Conservation (phyloP, 768 basidiomycete genomes). For the Russula sp. region DNA sequence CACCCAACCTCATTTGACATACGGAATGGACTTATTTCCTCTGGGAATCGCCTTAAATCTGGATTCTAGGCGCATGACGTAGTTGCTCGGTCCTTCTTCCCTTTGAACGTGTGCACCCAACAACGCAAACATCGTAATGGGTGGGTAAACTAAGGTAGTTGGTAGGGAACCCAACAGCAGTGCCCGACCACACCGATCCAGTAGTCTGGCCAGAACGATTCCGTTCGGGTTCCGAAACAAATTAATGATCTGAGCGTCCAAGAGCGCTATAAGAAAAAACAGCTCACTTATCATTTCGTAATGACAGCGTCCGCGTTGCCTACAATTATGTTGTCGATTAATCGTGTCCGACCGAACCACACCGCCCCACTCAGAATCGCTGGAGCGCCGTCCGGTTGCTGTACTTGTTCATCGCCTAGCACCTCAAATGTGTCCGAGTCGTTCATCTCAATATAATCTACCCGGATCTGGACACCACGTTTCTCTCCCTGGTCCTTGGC, state of each 20-base stretch:
- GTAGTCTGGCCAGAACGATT: not conserved
- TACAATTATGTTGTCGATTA: conserved; percentile 90
- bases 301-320: conserved; percentile 43
- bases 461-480: conserved; percentile 45
- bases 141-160: not conserved
- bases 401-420: conserved; percentile 35
- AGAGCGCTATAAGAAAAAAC: not conserved
- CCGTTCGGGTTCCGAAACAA: not conserved
- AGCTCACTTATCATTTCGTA: not conserved
- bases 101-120: not conserved
- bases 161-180: not conserved
- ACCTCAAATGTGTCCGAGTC: conserved; percentile 69
- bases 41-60: not conserved
- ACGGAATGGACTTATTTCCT: not conserved
- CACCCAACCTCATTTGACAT: not conserved
- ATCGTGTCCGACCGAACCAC: conserved; percentile 77
- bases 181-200: not conserved
- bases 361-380: conserved; percentile 83
- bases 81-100: not conserved
- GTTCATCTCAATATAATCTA: conserved; percentile 91
- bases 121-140: not conserved
- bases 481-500: conserved; percentile 27
- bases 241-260: not conserved
- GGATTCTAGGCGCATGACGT: not conserved
- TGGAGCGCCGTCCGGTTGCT: conserved; percentile 30